Conservation (phyloP, 2,329 filamentous ascomycete genomes). For the Alternaria solani region DNA sequence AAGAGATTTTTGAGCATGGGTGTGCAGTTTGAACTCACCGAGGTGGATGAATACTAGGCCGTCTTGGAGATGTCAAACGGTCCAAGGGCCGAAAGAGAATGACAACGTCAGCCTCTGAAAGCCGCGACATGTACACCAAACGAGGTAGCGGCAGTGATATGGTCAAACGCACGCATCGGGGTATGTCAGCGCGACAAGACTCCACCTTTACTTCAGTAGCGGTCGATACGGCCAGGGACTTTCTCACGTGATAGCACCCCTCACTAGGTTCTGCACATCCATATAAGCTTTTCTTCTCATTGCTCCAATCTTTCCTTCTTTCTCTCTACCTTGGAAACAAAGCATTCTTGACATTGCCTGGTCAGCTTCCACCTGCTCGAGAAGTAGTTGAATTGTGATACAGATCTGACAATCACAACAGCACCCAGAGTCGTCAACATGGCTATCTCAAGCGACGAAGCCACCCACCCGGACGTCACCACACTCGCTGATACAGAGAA, state of each 20-base stretch:
- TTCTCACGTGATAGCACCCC: neutral
- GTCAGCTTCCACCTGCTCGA: neutral
- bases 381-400: neutral
- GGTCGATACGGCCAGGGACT: neutral
- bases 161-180: neutral
- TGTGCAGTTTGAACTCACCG: neutral
- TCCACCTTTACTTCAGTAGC: neutral
- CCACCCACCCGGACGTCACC: too few relatives aligned
- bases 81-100: too few relatives aligned
- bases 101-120: neutral
- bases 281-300: neutral
- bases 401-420: too few relatives aligned
- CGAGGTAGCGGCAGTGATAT: neutral
- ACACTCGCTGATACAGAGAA: too few relatives aligned
- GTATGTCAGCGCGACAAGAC: neutral
- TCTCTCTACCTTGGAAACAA: neutral
- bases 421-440: neutral
- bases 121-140: neutral
- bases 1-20: slow-evolving; percentile 7
- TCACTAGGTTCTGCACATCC: neutral
- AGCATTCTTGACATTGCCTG: neutral
- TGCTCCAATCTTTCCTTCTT: neutral
- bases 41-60: too few relatives aligned
- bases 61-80: neutral
- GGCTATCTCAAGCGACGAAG: neutral